Evolutionary conservation across 2,329 filamentous ascomycete genomes (phyloP).

Genomic region (Cytospora piceae): DNA sequence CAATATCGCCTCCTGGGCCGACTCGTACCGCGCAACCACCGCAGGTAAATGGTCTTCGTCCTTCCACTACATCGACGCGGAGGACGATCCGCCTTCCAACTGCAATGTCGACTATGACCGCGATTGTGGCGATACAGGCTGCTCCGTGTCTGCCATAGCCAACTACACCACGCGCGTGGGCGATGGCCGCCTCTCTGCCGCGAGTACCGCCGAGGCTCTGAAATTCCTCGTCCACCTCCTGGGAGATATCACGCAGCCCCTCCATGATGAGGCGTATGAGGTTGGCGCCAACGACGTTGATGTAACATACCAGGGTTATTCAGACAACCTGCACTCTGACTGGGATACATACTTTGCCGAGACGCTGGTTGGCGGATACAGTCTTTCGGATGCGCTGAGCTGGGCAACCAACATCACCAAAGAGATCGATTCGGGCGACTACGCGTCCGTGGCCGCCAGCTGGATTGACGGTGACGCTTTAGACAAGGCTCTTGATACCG

Average conservation of each 20-base stretch:
- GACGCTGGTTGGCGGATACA: conserved; percentile 43
- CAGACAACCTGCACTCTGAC: conserved; percentile 61
- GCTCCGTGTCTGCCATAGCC: conserved; percentile 49
- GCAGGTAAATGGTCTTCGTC: conserved; percentile 50
- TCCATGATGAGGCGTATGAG: conserved; percentile 56
- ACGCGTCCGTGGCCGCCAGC: conserved; percentile 36
- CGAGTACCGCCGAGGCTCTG: conserved; percentile 41
- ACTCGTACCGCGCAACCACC: conserved; percentile 50
- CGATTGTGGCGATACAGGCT: conserved; percentile 50
- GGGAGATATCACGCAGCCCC: conserved; percentile 60
- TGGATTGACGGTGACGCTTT: conserved; percentile 47
- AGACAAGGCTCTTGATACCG: conserved; percentile 42
- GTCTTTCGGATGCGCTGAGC: conserved; percentile 38
- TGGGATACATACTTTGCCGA: conserved; percentile 61
- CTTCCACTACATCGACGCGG: conserved; percentile 58
- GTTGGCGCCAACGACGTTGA: conserved; percentile 60
- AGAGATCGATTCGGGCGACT: conserved; percentile 43
- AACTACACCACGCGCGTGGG: conserved; percentile 39
- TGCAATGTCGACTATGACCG: conserved; percentile 49
- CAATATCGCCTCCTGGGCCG: conserved; percentile 54
- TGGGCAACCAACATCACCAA: conserved; percentile 44
- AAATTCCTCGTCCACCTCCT: conserved; percentile 53
- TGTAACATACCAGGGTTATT: conserved; percentile 55
- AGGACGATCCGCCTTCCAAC: conserved; percentile 52
- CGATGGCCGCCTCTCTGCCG: conserved; percentile 30